A percentile compares a stretch with the other conserved stretches of the same genome.
Conservation (phyloP, 371 early-diverging fungal genomes). For the Dichotomocladium elegans region DNA sequence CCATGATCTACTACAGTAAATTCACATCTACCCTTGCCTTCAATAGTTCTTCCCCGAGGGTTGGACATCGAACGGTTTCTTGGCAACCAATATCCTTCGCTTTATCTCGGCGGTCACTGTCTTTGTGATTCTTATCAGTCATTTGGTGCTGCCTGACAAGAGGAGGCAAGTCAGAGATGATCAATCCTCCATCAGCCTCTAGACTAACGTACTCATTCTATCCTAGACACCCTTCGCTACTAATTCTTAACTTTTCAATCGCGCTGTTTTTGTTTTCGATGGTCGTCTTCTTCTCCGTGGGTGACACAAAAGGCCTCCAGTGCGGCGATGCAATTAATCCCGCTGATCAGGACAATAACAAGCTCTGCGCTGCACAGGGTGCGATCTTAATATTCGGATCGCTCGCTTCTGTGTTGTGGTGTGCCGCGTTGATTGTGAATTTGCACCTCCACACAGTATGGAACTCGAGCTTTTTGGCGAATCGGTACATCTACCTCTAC, state of each 20-base stretch:
- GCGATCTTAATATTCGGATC: slow-evolving; percentile 55
- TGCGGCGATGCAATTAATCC: slow-evolving; percentile 46
- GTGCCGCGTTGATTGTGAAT: slow-evolving; percentile 58
- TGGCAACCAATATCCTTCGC: slow-evolving; percentile 49
- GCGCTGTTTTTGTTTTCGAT: slow-evolving; percentile 53
- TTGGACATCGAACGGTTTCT: slow-evolving; percentile 41
- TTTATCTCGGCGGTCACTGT: slow-evolving; percentile 46
- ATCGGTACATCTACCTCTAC: slow-evolving; percentile 48
- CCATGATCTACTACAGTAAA: slow-evolving; percentile 13
- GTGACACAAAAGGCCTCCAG: slow-evolving; percentile 52
- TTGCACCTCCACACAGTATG: slow-evolving; percentile 68
- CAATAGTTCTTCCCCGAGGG: slow-evolving; percentile 45
- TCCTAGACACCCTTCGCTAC: slow-evolving; percentile 55
- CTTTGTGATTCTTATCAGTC: slow-evolving; percentile 53
- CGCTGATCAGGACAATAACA: slow-evolving; percentile 54
- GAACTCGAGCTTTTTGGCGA: slow-evolving; percentile 55
- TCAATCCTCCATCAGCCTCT: too few relatives aligned
- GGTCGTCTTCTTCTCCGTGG: slow-evolving; percentile 50
- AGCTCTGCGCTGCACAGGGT: slow-evolving; percentile 61
- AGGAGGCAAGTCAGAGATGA: slow-evolving; percentile 24
- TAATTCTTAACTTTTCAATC: slow-evolving; percentile 58
- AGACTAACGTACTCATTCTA: background rate
- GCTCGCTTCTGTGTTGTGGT: slow-evolving; percentile 58
- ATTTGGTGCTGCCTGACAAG: slow-evolving; percentile 57
- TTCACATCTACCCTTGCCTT: slow-evolving; percentile 21